phyloP scores from a whole-genome alignment of 179 eudicot genomes.

The Amaranthus tricolor region DNA sequence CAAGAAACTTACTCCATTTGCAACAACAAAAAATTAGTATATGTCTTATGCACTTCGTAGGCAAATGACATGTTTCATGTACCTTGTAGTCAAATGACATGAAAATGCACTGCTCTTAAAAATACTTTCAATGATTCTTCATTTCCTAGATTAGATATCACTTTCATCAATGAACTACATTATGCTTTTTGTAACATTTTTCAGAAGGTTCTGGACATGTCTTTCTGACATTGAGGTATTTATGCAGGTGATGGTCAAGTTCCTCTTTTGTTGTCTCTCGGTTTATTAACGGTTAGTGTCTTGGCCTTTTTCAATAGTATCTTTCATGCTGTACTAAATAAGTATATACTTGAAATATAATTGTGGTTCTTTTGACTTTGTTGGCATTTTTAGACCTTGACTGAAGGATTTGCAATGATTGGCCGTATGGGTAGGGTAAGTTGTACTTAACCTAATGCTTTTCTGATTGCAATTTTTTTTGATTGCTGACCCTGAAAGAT shows the following conservation, averaged over 20 bases:
- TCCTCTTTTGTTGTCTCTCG: conserved; percentile 78
- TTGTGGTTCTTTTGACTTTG: neutral
- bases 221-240: conserved; percentile 18
- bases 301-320: neutral
- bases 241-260: conserved; percentile 89
- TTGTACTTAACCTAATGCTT: neutral
- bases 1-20: neutral
- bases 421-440: conserved; percentile 89
- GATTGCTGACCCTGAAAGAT: neutral
- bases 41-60: neutral
- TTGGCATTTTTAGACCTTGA: conserved; percentile 63
- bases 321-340: conserved; percentile 5
- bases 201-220: neutral
- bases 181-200: neutral
- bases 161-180: neutral
- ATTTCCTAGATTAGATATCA: conserved; percentile 2
- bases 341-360: conserved; percentile 4
- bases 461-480: conserved; percentile 5
- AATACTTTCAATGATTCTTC: neutral
- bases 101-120: neutral
- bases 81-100: neutral
- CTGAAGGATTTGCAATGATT: conserved; percentile 96
- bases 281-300: conserved; percentile 75
- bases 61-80: neutral
- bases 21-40: neutral